Evolutionary conservation across 805 yeast species (phyloP).

Genomic region (Saturnispora serradocipensis): DNA sequence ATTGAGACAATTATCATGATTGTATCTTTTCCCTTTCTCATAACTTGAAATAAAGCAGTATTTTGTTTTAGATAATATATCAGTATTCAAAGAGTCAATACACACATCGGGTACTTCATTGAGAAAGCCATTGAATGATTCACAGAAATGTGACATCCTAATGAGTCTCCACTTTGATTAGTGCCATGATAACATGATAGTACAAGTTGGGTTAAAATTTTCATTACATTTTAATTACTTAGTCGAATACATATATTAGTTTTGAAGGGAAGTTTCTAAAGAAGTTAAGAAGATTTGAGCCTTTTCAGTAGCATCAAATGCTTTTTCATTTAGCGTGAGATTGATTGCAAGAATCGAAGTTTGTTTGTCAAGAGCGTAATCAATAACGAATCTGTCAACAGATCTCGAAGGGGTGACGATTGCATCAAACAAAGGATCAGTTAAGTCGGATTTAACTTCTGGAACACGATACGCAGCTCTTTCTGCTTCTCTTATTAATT

Average conservation of each 20-base stretch:
- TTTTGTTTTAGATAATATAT: not conserved
- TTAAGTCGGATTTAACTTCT: slow-evolving; percentile 32
- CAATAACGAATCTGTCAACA: slow-evolving; percentile 34
- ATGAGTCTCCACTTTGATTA: no score
- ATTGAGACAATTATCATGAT: not conserved
- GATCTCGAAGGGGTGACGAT: slow-evolving; percentile 38
- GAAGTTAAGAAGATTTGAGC: slow-evolving; percentile 31
- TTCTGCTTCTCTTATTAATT: slow-evolving; percentile 39
- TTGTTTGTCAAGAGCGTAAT: slow-evolving; percentile 20
- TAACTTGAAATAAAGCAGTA: slow-evolving; percentile 17
- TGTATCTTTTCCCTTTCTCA: slow-evolving; percentile 14
- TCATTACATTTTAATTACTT: not conserved
- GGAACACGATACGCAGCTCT: slow-evolving; percentile 31
- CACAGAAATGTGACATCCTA: not conserved
- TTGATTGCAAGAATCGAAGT: slow-evolving; percentile 28
- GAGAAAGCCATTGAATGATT: slow-evolving; percentile 12
- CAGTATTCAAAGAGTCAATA: slow-evolving; percentile 12
- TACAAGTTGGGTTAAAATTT: not conserved
- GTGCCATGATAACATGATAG: not conserved
- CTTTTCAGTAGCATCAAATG: slow-evolving; percentile 37
- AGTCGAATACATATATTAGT: not conserved
- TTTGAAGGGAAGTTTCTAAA: not conserved
- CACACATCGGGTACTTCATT: slow-evolving; percentile 9
- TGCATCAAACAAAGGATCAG: slow-evolving; percentile 54
- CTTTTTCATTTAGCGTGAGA: slow-evolving; percentile 31